A percentile compares a stretch with the other conserved stretches of the same genome.
Conservation (phyloP, 2,329 filamentous ascomycete genomes). For the Fusarium buxicola region DNA sequence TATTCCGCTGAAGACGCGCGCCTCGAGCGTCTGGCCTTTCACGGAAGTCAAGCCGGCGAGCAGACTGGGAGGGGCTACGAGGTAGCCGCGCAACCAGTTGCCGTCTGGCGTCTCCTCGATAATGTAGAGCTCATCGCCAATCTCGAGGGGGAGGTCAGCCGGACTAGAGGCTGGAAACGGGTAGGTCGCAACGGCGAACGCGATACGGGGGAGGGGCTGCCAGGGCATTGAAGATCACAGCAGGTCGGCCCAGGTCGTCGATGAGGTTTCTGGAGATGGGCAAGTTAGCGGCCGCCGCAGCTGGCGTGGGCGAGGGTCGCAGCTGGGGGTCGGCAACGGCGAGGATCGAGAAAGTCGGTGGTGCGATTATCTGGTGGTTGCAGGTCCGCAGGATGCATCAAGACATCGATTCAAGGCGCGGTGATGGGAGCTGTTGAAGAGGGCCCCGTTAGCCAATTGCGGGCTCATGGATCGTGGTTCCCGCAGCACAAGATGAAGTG, state of each 20-base stretch:
- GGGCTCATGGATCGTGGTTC: conserved; percentile 43
- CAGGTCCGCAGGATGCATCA: conserved; percentile 45
- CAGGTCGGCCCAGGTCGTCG: conserved; percentile 31
- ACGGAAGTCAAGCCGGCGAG: conserved; percentile 90
- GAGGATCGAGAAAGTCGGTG: conserved; percentile 12
- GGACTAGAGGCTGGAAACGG: conserved; percentile 89
- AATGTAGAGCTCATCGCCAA: conserved; percentile 98
- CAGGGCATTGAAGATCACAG: conserved; percentile 79
- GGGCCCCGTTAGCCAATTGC: conserved; percentile 44
- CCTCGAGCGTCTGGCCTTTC: conserved; percentile 93
- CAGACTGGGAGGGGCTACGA: conserved; percentile 92
- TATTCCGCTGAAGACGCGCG: conserved; percentile 97
- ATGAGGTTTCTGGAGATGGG: conserved; percentile 26
- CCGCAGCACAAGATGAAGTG: conserved; percentile 16
- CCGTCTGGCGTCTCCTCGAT: conserved; percentile 95
- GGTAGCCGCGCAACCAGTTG: conserved; percentile 94
- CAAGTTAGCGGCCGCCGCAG: conserved; percentile 28
- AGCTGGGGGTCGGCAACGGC: conserved; percentile 38
- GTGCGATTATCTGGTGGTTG: conserved; percentile 27
- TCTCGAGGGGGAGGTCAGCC: conserved; percentile 93
- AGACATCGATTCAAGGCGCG: conserved; percentile 38
- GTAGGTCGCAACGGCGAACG: conserved; percentile 96
- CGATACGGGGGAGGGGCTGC: conserved; percentile 95
- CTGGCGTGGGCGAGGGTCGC: conserved; percentile 33
- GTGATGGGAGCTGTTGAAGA: conserved; percentile 38